Conservation (phyloP, 2,329 filamentous ascomycete genomes). For the Madurella fahalii region DNA sequence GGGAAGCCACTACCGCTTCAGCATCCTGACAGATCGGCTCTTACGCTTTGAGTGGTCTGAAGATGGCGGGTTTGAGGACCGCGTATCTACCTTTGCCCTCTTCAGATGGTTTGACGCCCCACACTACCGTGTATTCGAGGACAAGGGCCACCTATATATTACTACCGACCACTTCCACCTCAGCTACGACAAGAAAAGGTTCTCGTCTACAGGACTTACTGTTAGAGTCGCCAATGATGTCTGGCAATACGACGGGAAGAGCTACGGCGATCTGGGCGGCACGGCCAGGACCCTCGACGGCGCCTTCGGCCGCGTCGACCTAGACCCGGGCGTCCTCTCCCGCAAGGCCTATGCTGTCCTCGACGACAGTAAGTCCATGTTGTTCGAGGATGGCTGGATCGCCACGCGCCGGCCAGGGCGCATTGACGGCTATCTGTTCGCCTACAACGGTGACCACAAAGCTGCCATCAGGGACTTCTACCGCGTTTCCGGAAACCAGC, state of each 20-base stretch:
- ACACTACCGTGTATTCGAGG: constrained; percentile 45
- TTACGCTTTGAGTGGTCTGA: constrained; percentile 60
- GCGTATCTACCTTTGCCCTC: constrained; percentile 58
- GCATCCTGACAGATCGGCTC: constrained; percentile 51
- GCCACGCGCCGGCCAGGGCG: constrained; percentile 20
- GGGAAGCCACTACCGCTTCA: constrained; percentile 52
- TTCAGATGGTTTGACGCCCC: constrained; percentile 45
- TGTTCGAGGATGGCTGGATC: constrained; percentile 27
- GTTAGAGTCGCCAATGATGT: constrained; percentile 42
- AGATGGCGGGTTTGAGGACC: constrained; percentile 58
- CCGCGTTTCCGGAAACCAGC: constrained; percentile 37
- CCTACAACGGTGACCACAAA: constrained; percentile 27
- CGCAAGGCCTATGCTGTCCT: constrained; percentile 25
- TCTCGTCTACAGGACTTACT: constrained; percentile 47
- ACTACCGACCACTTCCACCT: constrained; percentile 52
- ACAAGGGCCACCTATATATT: constrained; percentile 48
- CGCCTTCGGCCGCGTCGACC: constrained; percentile 26
- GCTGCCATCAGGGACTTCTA: constrained; percentile 28
- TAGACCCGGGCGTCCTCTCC: constrained; percentile 28
- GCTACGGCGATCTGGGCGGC: constrained; percentile 39
- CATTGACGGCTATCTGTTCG: constrained; percentile 27
- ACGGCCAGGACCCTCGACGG: constrained; percentile 36
- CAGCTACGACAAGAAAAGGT: constrained; percentile 54
- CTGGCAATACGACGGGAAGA: constrained; percentile 51
- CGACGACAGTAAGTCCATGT: constrained; percentile 27